Conservation (phyloP, 139 green algal genomes). For the Chlorella ohadii region DNA sequence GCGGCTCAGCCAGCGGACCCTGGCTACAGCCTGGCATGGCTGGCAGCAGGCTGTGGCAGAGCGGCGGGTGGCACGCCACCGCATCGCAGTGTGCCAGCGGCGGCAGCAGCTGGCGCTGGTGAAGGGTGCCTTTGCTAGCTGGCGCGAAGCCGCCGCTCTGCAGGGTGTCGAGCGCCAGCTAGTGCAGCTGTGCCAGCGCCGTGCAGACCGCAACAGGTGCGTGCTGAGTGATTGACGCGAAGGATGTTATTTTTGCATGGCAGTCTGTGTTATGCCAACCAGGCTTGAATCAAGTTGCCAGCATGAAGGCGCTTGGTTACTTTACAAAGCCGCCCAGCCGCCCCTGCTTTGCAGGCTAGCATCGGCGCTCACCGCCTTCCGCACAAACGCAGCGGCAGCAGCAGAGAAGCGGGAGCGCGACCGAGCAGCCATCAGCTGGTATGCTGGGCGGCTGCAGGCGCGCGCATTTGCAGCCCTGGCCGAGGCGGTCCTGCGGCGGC, state of each 20-base stretch:
- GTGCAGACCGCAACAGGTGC: constrained; percentile 27
- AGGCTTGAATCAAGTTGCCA: too few species aligned
- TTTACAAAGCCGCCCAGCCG: not conserved
- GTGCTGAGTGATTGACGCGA: too few species aligned
- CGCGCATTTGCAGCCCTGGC: constrained; percentile 19
- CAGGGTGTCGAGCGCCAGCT: constrained; percentile 1
- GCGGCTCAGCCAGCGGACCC: not conserved
- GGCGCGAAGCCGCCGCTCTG: not conserved
- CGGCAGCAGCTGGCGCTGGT: not conserved
- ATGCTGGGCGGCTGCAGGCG: constrained; percentile 22
- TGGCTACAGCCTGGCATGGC: not conserved
- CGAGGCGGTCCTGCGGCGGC: constrained; percentile 7
- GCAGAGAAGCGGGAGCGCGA: not conserved
- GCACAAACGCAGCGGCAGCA: not conserved
- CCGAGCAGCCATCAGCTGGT: not conserved
- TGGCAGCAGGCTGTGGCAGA: constrained; percentile 25
- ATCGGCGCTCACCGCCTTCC: not conserved
- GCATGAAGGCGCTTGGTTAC: too few species aligned
- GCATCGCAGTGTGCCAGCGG: constrained; percentile 30
- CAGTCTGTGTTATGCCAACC: not conserved
- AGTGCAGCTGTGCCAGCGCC: constrained; percentile 15
- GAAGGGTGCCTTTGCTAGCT: constrained; percentile 1
- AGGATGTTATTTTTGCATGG: too few species aligned
- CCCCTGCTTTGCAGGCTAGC: not conserved
- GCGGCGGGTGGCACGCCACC: not conserved